phyloP scores from a whole-genome alignment of 441 rosid genomes.

The Populus trichocarpa region DNA sequence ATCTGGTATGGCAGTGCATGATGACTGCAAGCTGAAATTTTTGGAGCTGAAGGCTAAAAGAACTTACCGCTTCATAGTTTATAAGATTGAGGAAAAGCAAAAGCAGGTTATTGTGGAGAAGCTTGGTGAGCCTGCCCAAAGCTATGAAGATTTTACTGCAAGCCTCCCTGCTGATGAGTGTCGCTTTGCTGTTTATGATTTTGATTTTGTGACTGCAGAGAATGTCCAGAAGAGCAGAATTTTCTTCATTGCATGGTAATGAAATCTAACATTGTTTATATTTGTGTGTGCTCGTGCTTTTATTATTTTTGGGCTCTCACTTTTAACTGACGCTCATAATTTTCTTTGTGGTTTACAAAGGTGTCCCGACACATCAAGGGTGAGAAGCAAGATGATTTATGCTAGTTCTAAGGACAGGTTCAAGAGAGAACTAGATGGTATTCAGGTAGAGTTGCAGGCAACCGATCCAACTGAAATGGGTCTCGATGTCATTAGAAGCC shows the following conservation, averaged over 20 bases:
- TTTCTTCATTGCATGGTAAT: conserved; percentile 62
- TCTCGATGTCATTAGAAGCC: conserved; percentile 60
- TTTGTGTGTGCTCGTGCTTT: rapidly evolving
- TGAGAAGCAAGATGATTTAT: conserved; percentile 71
- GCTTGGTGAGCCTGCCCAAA: conserved; percentile 53
- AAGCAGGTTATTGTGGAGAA: conserved; percentile 64
- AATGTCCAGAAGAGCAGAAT: conserved; percentile 62
- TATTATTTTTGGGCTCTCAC: neutral
- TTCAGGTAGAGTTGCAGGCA: conserved; percentile 65
- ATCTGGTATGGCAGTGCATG: conserved; percentile 61
- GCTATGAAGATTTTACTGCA: conserved; percentile 46
- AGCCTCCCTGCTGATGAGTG: conserved; percentile 58
- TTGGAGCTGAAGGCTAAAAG: conserved; percentile 60
- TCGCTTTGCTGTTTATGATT: conserved; percentile 62
- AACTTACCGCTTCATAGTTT: conserved; percentile 51
- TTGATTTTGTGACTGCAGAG: conserved; percentile 53
- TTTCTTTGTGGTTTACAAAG: conserved; percentile 25
- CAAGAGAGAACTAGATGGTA: conserved; percentile 59
- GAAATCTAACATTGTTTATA: neutral
- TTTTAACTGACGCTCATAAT: neutral
- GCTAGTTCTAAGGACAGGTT: conserved; percentile 70
- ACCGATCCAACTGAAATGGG: conserved; percentile 74
- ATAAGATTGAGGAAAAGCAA: conserved; percentile 56
- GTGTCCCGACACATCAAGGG: conserved; percentile 56
- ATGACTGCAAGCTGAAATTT: conserved; percentile 62